Evolutionary conservation across 2,329 filamentous ascomycete genomes (phyloP), one percentile per base, ranked within the genome.

Genomic region (Periconia sp.): DNA sequence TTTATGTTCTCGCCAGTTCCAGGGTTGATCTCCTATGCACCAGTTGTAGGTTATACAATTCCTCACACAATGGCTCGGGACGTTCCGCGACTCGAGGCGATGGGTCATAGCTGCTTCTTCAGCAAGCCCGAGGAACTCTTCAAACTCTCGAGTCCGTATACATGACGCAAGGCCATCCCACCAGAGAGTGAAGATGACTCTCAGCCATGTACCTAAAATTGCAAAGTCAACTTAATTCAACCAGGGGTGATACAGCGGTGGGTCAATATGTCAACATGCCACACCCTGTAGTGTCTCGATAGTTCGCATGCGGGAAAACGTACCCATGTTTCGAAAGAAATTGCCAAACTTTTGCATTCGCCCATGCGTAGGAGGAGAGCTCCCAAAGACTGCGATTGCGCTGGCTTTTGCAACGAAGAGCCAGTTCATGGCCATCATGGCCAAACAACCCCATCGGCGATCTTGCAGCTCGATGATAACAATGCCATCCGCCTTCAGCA

Each of bases 401-500:
- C 84, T 82, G 11, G 33, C 33, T n/a, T n/a, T 13, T 3, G 19
- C 19, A 2, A 77, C 70, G 1, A 85, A 58, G 15, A 78, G 79
- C 31, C 63, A 61, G 47, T 74, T 71, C 30, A 66, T 47, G n/a
- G 68, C 20, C 57, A 75, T 69, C 45, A 74, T 55, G 7, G 59
- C 6, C 8, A 76, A 35, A 33, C 63, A 69, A 0, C 59, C 58
- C 2, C 70, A 3, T 2, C 59, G 56, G 1, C 88, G 83, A 60
- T 87, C 85, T 70, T 91, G 88, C n/a, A 91, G 79, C 73, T 91
- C 88, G 57, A 91, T 85, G 55, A 92, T 89, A 9, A 81, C 86
- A 61, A 91, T 87, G 0, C 83, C 88, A 56, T 88, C 81, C 49
- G 83, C 82, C 0, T 83, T 89, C 61, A 83, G 78, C 37, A 90